Evolutionary conservation across 352 stramenopile genomes (phyloP), one percentile per base, ranked within the genome.

Genomic region (Globisporangium sylvaticum): DNA sequence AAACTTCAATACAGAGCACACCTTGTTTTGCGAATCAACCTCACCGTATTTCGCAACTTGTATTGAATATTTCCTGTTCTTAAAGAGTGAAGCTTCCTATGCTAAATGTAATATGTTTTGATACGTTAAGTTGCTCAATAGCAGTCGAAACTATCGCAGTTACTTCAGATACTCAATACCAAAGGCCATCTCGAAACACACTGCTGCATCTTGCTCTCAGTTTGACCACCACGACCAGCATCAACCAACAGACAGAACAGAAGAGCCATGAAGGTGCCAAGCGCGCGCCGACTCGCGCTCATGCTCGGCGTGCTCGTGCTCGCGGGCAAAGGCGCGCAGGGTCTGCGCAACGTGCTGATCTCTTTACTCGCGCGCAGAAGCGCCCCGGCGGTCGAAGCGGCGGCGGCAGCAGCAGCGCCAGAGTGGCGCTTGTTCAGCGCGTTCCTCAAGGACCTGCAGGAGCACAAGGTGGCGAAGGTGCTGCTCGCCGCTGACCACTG

Each of bases 391-490:
- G 66, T 66, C 15, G 67, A 71, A 0, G 69, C 74, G 0, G 67
- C 67, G 0, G 61, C 69, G 0, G 65, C 67, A 0, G 61, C 69
- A 1, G 31, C 62, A 31, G 65, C 74, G 31, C 71, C 39, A 48
- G 39, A 77, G 29, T 91, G 79, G 78, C 76, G 73, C 22, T 73
- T 94, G n/a, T 92, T 94, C 46, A 94, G 86, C 63, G 57, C 39
- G n/a, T 87, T 94, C 58, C 69, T 94, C 7, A 25, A 65, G 15
- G 84, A 94, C 64, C 63, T 91, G 29, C 66, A 46, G 4, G 70
- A 71, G 4, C 62, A 83, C 29, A 76, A 77, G 22, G 73, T 94
- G 8, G 69, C 54, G n/a, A 88, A 88, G 69, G 86, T 94, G 65
- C 75, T 90, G 54, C 66, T 94, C 1, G 83, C 79, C 0, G 72